Evolutionary conservation across 2,329 filamentous ascomycete genomes (phyloP).

Genomic region (Monosporascus sp.): DNA sequence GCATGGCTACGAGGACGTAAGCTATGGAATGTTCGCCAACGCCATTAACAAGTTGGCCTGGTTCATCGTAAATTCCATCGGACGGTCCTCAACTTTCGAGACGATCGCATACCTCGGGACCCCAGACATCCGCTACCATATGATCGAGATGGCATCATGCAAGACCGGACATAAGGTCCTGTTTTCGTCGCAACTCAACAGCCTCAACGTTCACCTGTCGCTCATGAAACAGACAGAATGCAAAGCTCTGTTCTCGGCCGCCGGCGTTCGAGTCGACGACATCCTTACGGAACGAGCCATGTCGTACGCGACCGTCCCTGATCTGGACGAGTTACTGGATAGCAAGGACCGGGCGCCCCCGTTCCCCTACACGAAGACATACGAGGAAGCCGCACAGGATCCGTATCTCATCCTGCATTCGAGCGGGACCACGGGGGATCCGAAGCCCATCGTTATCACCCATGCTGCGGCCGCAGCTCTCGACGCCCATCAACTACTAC

Average conservation of each 20-base stretch:
- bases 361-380: conserved; percentile 16
- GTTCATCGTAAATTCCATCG: conserved; percentile 11
- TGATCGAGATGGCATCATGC: conserved; percentile 17
- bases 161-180: conserved; percentile 18
- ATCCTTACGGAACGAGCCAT: conserved; percentile 11
- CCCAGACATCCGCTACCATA: conserved; percentile 15
- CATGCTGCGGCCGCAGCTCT: conserved; percentile 7
- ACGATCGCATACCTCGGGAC: conserved; percentile 14
- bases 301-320: conserved; percentile 8
- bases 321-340: conserved; percentile 9
- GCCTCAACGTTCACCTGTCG: conserved; percentile 9
- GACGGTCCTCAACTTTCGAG: conserved; percentile 12
- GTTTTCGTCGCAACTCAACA: conserved; percentile 17
- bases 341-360: conserved; percentile 1
- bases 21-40: conserved; percentile 10
- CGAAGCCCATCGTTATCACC: conserved; percentile 9
- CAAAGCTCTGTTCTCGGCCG: conserved; percentile 10
- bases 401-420: conserved; percentile 15
- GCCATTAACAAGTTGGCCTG: conserved; percentile 17
- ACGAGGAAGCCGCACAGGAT: conserved; percentile 9
- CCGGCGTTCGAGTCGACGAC: conserved; percentile 10
- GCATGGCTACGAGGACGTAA: conserved; percentile 16
- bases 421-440: conserved; percentile 14
- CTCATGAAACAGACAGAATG: conserved; percentile 17
- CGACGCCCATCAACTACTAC: conserved; percentile 4